These are phyloP conservation scores for Cicer yamashitae DNA, from an alignment of 306 rosid species.

Conservation along the genomic window DNA sequence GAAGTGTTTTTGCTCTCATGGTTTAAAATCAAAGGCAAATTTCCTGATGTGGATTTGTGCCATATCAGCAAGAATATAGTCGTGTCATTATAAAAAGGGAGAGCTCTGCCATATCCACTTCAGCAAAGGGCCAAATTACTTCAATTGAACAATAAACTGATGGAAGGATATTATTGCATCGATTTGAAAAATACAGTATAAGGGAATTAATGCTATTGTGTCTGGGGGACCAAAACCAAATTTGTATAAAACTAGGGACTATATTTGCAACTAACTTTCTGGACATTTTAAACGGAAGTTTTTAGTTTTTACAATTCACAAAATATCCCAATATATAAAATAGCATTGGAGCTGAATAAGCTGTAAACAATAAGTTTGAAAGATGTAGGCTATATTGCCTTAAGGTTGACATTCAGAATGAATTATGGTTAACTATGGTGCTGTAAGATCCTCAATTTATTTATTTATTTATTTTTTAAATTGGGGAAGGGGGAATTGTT, in stretches of 20 bases:
- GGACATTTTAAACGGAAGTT: neutral
- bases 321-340: neutral
- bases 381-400: constrained; percentile 5
- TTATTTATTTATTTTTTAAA: too few relatives aligned
- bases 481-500: too few relatives aligned
- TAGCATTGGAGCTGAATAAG: constrained; percentile 32
- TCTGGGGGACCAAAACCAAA: neutral
- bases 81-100: neutral
- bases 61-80: constrained; percentile 8
- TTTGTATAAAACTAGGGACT: constrained; percentile 18
- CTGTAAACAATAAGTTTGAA: constrained; percentile 22
- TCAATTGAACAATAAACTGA: constrained; percentile 19
- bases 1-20: constrained; percentile 9
- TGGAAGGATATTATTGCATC: constrained; percentile 13
- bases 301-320: neutral
- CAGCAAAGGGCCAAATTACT: neutral
- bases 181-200: constrained; percentile 4
- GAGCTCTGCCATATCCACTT: too few relatives aligned
- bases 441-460: too few relatives aligned
- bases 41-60: constrained; percentile 3
- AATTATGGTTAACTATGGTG: constrained; percentile 25
- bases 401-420: constrained; percentile 1
- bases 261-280: neutral
- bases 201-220: constrained; percentile 6
- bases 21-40: constrained; percentile 13